Base-by-base conservation (phyloP, 2,329 filamentous ascomycete species). In the Alternaria sp. region DNA sequence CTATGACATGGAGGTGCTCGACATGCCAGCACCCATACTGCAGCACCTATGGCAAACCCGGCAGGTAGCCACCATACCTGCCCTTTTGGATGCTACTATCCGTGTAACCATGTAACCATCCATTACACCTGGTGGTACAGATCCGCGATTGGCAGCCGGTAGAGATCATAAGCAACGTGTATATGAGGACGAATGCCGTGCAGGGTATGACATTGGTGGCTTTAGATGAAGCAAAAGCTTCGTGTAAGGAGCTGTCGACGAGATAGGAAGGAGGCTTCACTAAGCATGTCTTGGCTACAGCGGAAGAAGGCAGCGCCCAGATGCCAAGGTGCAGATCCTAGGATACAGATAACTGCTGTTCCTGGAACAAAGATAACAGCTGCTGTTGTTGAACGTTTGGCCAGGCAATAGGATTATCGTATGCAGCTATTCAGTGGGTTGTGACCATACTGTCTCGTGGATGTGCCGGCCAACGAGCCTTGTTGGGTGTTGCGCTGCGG, bases 191-290 rank as follows among this genome's bases (percentile, higher is more conserved):
- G 60, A 67, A 50, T 66, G 63, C 57, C 60, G 54, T 57, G 28
- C 62, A 68, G 52, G 63, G 62, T 66, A 64, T 62, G 51, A 68
- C 65, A 77, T 76, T 78, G 74, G 75, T 57, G 58, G 62, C 63
- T 45, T 55, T 71, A 75, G 67, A 78, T 77, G 74, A 73, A 71
- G 46, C 45, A 68, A 70, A 75, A 75, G 72, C 68, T 74, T 76
- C 60, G 62, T 51, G 49, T 57, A 62, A 71, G 67, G 63, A 65
- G 59, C 60, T 57, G 54, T 54, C 19, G 61, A 69, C 74, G 46
- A 54, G 74, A 70, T 65, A 69, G 77, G 77, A 73, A 78, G 77
- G 76, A 74, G 75, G 72, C 66, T 63, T 65, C 63, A 74, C 68
- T 57, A 69, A 67, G 61, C 66, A 58, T 51, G 62, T 62, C 75